phyloP scores from a whole-genome alignment of 371 early-diverging fungal genomes.

The Catenaria anguillulae region DNA sequence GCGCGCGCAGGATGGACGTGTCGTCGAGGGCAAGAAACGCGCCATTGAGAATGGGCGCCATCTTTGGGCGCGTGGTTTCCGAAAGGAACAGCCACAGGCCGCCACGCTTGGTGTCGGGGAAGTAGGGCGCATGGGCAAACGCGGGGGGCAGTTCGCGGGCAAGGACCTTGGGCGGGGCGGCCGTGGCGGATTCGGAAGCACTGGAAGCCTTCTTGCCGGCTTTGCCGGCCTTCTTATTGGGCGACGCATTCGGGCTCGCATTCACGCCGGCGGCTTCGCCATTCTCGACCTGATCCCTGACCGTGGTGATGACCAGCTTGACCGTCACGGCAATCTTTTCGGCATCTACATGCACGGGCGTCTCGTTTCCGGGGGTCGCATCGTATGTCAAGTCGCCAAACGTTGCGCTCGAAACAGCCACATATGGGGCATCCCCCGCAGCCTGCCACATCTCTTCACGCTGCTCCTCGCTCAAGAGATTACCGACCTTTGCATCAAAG shows the following conservation, averaged over 20 bases:
- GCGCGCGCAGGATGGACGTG: neutral
- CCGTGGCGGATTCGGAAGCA: neutral
- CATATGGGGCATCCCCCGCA: neutral
- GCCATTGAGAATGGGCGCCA: neutral
- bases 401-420: neutral
- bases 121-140: neutral
- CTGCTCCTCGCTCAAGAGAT: neutral
- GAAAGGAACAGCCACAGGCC: neutral
- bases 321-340: neutral
- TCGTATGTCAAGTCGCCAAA: neutral
- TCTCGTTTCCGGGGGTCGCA: neutral
- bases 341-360: neutral
- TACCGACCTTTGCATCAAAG: neutral
- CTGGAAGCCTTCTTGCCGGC: neutral
- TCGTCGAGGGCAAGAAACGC: neutral
- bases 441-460: neutral
- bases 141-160: neutral
- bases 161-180: neutral
- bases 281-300: neutral
- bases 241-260: neutral
- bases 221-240: neutral
- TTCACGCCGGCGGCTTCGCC: neutral
- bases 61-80: neutral
- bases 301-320: neutral
- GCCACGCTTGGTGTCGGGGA: neutral